Percentiles rank a stretch among this genome's conserved stretches.
Evolutionary conservation across 2,329 filamentous ascomycete genomes (phyloP).

Genomic region (Tolypocladium nubicola): DNA sequence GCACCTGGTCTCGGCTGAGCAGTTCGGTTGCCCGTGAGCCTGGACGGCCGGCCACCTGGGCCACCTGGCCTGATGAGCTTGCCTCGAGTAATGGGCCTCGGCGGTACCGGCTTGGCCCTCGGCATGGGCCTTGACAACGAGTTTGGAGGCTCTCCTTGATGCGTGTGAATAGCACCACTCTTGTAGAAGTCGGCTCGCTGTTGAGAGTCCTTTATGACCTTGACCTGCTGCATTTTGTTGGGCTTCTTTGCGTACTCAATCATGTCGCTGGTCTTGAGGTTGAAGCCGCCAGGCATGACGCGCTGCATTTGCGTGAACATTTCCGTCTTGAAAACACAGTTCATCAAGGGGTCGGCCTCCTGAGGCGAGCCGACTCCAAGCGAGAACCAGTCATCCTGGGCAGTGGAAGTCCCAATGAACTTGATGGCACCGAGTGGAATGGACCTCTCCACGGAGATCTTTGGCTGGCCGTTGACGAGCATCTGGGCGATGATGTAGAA

Average conservation of each 20-base stretch:
- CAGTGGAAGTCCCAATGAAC: slow-evolving; percentile 67
- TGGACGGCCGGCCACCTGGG: slow-evolving; percentile 71
- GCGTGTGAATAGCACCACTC: slow-evolving; percentile 82
- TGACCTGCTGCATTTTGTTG: slow-evolving; percentile 79
- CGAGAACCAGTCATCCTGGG: slow-evolving; percentile 95
- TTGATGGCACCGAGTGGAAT: slow-evolving; percentile 83
- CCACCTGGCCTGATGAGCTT: slow-evolving; percentile 87
- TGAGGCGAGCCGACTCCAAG: slow-evolving; percentile 81
- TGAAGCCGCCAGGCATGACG: slow-evolving; percentile 69
- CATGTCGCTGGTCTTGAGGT: slow-evolving; percentile 68
- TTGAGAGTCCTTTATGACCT: slow-evolving; percentile 79
- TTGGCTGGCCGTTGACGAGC: slow-evolving; percentile 69
- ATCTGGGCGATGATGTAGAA: slow-evolving; percentile 84
- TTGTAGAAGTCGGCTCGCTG: slow-evolving; percentile 80
- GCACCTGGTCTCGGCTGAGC: slow-evolving; percentile 32
- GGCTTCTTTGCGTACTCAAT: slow-evolving; percentile 99
- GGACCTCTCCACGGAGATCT: slow-evolving; percentile 71
- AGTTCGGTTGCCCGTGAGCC: slow-evolving; percentile 43
- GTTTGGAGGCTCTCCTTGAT: slow-evolving; percentile 70
- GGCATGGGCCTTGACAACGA: slow-evolving; percentile 79
- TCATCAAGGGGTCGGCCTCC: slow-evolving; percentile 87
- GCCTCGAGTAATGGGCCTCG: slow-evolving; percentile 84
- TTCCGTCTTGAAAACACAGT: slow-evolving; percentile 92
- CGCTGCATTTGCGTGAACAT: slow-evolving; percentile 86
- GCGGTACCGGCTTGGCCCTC: slow-evolving; percentile 73